phyloP scores from a whole-genome alignment of 305 asterid species.

The Fraxinus platypoda region DNA sequence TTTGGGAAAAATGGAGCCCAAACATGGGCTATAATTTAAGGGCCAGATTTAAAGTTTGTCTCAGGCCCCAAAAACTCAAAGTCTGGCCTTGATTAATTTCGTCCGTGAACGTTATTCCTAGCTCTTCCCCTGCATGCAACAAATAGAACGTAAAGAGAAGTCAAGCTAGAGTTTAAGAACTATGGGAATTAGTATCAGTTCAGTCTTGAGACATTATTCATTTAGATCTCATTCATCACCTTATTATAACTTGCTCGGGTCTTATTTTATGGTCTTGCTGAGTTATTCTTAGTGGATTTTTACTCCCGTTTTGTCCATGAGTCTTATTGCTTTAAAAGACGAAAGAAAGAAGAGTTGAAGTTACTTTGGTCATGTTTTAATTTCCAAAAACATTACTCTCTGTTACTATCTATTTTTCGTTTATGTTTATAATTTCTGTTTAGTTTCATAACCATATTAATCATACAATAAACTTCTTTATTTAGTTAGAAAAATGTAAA shows the following conservation, averaged over 20 bases:
- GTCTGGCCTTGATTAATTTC: background rate
- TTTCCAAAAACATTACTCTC: background rate
- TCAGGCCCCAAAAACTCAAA: background rate
- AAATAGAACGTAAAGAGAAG: conserved; percentile 5
- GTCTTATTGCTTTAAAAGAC: background rate
- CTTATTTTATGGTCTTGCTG: background rate
- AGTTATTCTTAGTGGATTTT: background rate
- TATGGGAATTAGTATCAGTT: background rate
- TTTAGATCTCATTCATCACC: conserved; percentile 1
- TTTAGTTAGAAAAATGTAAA: background rate
- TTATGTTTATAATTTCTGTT: background rate
- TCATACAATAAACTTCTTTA: background rate
- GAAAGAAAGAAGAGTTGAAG: background rate
- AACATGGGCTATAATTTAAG: background rate
- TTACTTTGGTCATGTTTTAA: background rate
- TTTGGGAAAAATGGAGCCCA: background rate
- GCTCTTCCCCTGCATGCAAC: background rate
- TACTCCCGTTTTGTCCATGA: background rate
- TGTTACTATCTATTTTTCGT: background rate
- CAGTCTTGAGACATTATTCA: background rate
- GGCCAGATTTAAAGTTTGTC: background rate
- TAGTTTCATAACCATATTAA: background rate
- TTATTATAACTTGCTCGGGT: background rate
- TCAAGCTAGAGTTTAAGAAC: conserved; percentile 2
- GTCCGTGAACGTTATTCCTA: background rate